Conservation (phyloP, 1,284 basidiomycete species). For the Ceratobasidium sp. region DNA sequence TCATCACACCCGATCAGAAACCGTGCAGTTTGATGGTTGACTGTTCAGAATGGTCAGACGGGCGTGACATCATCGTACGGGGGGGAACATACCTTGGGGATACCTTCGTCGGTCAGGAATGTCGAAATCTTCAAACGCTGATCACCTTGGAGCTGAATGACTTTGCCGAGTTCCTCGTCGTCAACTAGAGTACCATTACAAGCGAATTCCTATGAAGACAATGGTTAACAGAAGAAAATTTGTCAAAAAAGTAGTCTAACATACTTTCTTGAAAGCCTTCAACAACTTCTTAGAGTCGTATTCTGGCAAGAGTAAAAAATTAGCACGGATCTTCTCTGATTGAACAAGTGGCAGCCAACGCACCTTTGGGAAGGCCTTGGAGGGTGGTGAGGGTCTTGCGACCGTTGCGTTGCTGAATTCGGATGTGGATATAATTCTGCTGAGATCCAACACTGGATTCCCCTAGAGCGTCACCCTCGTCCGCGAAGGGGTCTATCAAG, state of each 20-base stretch:
- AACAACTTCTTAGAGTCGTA: constrained; percentile 98
- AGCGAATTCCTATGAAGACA: constrained; percentile 84
- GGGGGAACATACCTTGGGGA: constrained; percentile 60
- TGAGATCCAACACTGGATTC: constrained; percentile 82
- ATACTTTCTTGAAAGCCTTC: constrained; percentile 98
- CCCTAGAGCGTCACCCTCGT: constrained; percentile 84
- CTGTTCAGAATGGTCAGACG: constrained; percentile 45
- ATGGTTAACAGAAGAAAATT: not conserved
- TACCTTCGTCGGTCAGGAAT: constrained; percentile 84
- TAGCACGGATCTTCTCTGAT: constrained; percentile 1
- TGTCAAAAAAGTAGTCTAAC: constrained; percentile 19
- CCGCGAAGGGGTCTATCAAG: constrained; percentile 88
- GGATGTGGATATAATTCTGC: constrained; percentile 91
- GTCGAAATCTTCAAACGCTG: constrained; percentile 91
- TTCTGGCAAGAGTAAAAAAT: constrained; percentile 63
- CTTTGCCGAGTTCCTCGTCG: constrained; percentile 95
- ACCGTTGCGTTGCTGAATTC: constrained; percentile 99
- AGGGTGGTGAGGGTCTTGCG: constrained; percentile 98
- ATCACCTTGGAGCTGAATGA: constrained; percentile 99
- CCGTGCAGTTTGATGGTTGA: constrained; percentile 86
- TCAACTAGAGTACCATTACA: constrained; percentile 99
- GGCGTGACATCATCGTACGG: not conserved
- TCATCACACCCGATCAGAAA: constrained; percentile 63
- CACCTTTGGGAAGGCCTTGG: constrained; percentile 94
- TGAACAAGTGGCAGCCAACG: constrained; percentile 51